Evolutionary conservation across 495 filamentous ascomycete genomes (phyloP).

Genomic region (Sphaerosporella brunnea): DNA sequence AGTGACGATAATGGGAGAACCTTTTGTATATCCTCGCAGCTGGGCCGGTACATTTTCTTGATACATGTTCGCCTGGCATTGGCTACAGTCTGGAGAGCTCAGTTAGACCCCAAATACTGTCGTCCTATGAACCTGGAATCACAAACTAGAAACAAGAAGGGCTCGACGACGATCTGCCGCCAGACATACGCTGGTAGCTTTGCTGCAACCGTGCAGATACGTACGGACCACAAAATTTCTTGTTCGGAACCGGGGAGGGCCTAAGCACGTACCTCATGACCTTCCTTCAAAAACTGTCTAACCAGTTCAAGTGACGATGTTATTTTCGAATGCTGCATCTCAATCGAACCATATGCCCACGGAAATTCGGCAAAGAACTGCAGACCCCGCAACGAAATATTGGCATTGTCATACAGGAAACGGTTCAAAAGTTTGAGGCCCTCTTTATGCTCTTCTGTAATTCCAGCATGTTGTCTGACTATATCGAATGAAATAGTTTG

Average conservation of each 20-base stretch:
- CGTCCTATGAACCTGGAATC: too few species aligned
- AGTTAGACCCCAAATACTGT: too few species aligned
- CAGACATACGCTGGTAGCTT: too few species aligned
- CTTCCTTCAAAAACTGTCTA: neutral
- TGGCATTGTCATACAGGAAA: neutral
- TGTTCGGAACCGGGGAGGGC: too few species aligned
- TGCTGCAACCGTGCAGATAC: too few species aligned
- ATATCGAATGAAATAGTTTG: neutral
- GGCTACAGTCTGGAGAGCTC: neutral
- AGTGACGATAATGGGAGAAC: neutral
- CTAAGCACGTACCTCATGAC: conserved; percentile 1
- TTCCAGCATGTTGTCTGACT: neutral
- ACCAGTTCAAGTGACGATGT: neutral
- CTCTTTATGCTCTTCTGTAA: neutral
- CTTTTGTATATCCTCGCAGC: neutral
- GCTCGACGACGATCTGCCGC: too few species aligned
- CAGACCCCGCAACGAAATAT: neutral
- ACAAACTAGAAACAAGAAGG: too few species aligned
- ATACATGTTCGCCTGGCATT: neutral
- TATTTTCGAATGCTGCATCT: neutral
- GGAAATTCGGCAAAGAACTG: conserved; percentile 2
- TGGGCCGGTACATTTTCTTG: neutral
- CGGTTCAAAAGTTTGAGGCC: neutral
- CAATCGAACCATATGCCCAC: neutral
- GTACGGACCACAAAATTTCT: too few species aligned